A percentile compares a stretch with the other conserved stretches of the same genome.
Evolutionary conservation across 2,329 filamentous ascomycete genomes (phyloP).

Genomic region (Malbranchea zuffiana): DNA sequence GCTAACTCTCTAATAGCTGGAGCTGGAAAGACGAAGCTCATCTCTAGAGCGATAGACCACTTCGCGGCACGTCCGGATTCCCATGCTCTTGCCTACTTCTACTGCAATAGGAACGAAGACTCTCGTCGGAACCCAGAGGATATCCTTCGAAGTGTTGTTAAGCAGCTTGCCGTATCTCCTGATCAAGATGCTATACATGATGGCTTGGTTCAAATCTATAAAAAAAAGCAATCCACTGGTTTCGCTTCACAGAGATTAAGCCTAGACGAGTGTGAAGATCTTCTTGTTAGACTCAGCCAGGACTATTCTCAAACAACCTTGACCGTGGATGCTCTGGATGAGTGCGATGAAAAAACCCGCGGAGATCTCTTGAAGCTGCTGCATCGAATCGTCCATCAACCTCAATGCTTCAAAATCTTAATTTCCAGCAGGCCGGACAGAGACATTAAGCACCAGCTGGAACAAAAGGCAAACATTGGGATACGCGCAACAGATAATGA

Average conservation of each 20-base stretch:
- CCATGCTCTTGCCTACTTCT: conserved; percentile 12
- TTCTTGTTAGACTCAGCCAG: conserved; percentile 4
- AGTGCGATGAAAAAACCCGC: conserved; percentile 9
- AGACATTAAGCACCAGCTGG: conserved; percentile 10
- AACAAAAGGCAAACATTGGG: conserved; percentile 9
- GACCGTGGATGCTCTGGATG: conserved; percentile 13
- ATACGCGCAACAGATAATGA: conserved; percentile 21
- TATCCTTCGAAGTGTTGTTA: conserved; percentile 11
- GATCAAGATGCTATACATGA: conserved; percentile 1
- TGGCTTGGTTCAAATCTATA: conserved; percentile 5
- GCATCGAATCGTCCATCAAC: not conserved
- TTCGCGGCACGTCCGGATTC: not conserved
- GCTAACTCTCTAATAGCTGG: conserved; percentile 8
- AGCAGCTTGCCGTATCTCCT: conserved; percentile 10
- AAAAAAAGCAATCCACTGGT: conserved; percentile 2
- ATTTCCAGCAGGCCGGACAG: conserved; percentile 13
- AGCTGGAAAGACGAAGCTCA: conserved; percentile 14
- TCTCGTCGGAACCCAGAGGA: conserved; percentile 7
- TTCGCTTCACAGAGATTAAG: conserved; percentile 6
- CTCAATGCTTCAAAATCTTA: conserved; percentile 9
- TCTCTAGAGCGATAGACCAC: conserved; percentile 11
- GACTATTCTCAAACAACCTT: conserved; percentile 8
- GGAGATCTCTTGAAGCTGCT: conserved; percentile 5
- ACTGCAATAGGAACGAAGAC: conserved; percentile 13
- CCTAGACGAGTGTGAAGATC: conserved; percentile 7